Evolutionary conservation across 192 early-diverging fungal genomes (phyloP), one percentile per base, ranked within the genome.

Genomic region (Coemansia aciculifera): DNA sequence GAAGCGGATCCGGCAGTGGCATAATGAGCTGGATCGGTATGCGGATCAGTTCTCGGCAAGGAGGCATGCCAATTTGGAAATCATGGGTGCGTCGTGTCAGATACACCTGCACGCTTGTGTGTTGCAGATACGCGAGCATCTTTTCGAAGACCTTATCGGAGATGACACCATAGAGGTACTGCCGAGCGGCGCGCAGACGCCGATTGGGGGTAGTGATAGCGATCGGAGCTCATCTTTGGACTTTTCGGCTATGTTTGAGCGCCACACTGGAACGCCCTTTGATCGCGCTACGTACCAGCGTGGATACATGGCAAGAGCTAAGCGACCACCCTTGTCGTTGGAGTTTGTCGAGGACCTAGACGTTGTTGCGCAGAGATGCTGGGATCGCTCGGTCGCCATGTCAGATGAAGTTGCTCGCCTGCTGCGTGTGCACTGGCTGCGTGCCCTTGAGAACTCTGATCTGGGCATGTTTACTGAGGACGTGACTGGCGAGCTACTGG

Each of bases 41-140:
- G 75, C 75, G 0, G 80, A 82, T 42, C 39, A 63, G 11, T 72
- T 82, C 27, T 82, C 80, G 37, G 68, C 80, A 0, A 68, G 80
- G n/a, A 43, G 80, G 5, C 80, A 82, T n/a, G 80, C 80, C 5
- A 82, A 82, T 44, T 71, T 82, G 64, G 80, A 77, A 29, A 64
- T 82, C 59, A 73, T 82, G 64, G 80, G 80, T 32, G 64, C 68
- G 0, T 70, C 80, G 37, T 77, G 71, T 39, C 72, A 69, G 65
- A 77, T 82, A 40, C 80, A 82, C 40, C 44, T 82, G 3, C 71
- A 74, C 38, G 80, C 80, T 9, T 71, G 68, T 3, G 80, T 82
- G 31, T 37, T 82, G 57, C 80, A 82, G 72, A 74, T 82, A 49
- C 67, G 75, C 57, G 80, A 82, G 66, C 80, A 82, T 40, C 15